Base-by-base conservation (phyloP, 2,329 filamentous ascomycete genomes). In the Fusarium oxysporum region DNA sequence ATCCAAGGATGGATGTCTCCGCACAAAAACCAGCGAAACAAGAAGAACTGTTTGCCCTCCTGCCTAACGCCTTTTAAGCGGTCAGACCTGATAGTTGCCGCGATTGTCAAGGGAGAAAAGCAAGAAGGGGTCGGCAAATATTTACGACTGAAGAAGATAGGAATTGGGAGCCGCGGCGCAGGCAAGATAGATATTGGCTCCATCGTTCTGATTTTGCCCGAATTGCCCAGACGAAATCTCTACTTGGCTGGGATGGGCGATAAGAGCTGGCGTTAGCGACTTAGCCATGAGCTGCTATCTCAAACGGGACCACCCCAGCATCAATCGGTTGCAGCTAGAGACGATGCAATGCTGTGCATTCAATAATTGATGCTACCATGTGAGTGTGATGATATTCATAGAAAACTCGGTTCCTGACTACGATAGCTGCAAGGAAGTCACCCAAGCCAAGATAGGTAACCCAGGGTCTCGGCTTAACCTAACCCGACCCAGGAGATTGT, bases 31-130 rank as follows among this genome's bases (percentile, higher is more conserved):
- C 48, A 64, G 37, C 43, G 61, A 48, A 62, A 47, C 45, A 65
- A 48, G 51, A 21, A 65, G 48, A 71, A 63, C 65, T 53, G 53
- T 60, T 67, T 54, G 53, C 45, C 43, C 60, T 64, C 62, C 60
- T 44, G 50, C 60, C 66, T 62, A 70, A 67, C 68, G 41, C 51
- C 51, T 44, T 59, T 41, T 47, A 58, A 57, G 76, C 77, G 77
- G 77, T 78, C 77, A 78, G 76, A 75, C 77, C 76, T 70, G 65
- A 78, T 67, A 68, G 43, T 45, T 55, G 65, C 63, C 57, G 47
- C 56, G 57, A 70, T 73, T 66, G 65, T 75, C 74, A 73, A 71
- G 63, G 51, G 54, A 54, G 44, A 57, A 56, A 44, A 71, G 50
- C 53, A 62, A 50, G 33, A 40, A 41, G 45, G 23, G 28, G 35